These are phyloP conservation scores for Raffaelea arxii DNA, from an alignment of 2,329 filamentous ascomycete species.

Conservation along the genomic window DNA sequence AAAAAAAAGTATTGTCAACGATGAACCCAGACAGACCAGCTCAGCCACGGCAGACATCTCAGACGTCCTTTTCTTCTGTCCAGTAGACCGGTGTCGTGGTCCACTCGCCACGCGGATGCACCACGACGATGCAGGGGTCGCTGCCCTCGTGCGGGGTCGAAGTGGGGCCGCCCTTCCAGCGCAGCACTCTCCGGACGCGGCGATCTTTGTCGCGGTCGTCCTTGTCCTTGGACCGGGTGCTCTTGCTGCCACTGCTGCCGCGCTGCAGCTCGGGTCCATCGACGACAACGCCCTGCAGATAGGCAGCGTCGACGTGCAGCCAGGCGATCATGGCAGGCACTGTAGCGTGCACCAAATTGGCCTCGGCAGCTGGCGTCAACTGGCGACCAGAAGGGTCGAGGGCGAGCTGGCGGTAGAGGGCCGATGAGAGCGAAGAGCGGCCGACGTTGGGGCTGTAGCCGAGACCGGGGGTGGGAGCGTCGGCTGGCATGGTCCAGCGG, in stretches of 20 bases:
- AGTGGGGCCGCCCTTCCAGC: conserved; percentile 10
- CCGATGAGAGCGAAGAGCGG: conserved; percentile 3
- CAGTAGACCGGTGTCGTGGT: conserved; percentile 12
- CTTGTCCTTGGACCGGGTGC: not conserved
- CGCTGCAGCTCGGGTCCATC: conserved; percentile 12
- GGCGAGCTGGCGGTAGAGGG: conserved; percentile 4
- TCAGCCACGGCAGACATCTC: too few species aligned
- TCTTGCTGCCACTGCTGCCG: conserved; percentile 5
- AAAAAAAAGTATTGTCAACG: not conserved
- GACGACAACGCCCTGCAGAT: conserved; percentile 10
- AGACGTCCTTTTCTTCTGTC: conserved; percentile 6
- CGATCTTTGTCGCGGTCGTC: not conserved
- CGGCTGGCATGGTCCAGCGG: too few species aligned
- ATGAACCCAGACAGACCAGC: not conserved
- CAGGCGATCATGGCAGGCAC: conserved; percentile 15
- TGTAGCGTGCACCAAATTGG: conserved; percentile 12
- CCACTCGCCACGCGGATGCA: conserved; percentile 15
- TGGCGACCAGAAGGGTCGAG: too few species aligned
- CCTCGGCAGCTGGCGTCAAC: too few species aligned
- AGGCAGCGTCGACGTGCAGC: conserved; percentile 13
- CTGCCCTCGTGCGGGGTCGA: conserved; percentile 11
- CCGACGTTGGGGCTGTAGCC: conserved; percentile 11
- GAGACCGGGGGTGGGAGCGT: conserved; percentile 6
- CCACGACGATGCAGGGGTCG: conserved; percentile 13
- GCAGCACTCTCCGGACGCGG: conserved; percentile 10